These are phyloP conservation scores for Aspergillus proliferans DNA, from an alignment of 2,329 filamentous ascomycete species.

Conservation along the genomic window DNA sequence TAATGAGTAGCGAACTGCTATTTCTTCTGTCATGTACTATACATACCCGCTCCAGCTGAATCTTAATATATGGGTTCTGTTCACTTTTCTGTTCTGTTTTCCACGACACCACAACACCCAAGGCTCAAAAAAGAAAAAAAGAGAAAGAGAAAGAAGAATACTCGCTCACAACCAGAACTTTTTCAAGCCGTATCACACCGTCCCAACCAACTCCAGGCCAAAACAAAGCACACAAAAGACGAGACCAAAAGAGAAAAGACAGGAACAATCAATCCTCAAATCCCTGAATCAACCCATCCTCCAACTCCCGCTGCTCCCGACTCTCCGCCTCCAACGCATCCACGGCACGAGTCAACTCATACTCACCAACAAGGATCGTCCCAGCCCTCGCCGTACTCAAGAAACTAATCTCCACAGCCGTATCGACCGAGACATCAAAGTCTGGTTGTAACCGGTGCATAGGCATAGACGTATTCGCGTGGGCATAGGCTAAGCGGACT, in stretches of 20 bases:
- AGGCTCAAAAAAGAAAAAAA: no score
- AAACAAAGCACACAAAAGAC: no score
- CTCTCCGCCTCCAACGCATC: constrained; percentile 53
- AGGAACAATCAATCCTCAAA: background rate
- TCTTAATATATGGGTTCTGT: no score
- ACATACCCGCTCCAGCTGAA: no score
- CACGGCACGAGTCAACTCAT: constrained; percentile 68
- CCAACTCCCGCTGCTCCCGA: constrained; percentile 7
- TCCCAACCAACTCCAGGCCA: no score
- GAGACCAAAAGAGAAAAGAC: background rate
- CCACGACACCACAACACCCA: no score
- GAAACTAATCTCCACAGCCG: constrained; percentile 72
- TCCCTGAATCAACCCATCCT: background rate
- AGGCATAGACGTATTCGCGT: constrained; percentile 6
- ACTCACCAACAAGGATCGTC: constrained; percentile 75
- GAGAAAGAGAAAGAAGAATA: no score
- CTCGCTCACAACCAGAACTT: no score
- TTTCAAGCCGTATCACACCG: no score
- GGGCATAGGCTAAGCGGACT: constrained; percentile 6
- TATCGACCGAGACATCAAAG: constrained; percentile 26
- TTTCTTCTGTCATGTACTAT: no score
- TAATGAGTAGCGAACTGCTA: no score
- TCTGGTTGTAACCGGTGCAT: constrained; percentile 28
- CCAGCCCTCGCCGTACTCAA: constrained; percentile 82
- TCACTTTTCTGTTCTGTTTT: no score